A percentile compares a stretch with the other conserved stretches of the same genome.
Conservation (phyloP, 257 asterid species). For the Ocimum tenuiflorum region DNA sequence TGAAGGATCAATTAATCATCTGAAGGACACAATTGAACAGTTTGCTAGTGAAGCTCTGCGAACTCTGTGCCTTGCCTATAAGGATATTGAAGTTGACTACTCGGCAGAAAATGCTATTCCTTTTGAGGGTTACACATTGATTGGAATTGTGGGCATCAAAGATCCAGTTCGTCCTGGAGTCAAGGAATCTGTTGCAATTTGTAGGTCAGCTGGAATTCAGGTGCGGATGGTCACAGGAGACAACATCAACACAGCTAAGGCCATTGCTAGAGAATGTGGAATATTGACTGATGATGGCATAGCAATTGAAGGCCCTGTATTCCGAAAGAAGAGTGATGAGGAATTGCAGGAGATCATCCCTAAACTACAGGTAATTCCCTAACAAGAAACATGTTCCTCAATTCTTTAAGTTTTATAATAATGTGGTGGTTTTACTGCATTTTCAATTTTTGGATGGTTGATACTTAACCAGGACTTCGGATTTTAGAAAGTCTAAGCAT, state of each 20-base stretch:
- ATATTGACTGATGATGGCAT: constrained; percentile 68
- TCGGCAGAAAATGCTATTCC: constrained; percentile 44
- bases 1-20: constrained; percentile 27
- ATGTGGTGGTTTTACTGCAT: background rate
- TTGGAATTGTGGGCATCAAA: constrained; percentile 77
- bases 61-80: constrained; percentile 77
- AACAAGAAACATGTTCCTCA: background rate
- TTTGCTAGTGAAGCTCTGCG: constrained; percentile 81
- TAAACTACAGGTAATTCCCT: constrained; percentile 55
- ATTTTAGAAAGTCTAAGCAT: background rate
- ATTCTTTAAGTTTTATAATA: background rate
- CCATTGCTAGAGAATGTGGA: constrained; percentile 92
- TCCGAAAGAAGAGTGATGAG: constrained; percentile 54
- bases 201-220: constrained; percentile 70
- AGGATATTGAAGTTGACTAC: constrained; percentile 44
- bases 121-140: constrained; percentile 63
- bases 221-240: constrained; percentile 96
- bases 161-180: constrained; percentile 94
- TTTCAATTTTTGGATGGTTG: background rate
- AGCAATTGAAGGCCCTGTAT: constrained; percentile 90
- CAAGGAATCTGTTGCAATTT: constrained; percentile 77
- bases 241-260: constrained; percentile 83
- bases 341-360: constrained; percentile 72
- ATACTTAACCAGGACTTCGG: background rate
- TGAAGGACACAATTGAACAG: constrained; percentile 54